A percentile compares a stretch with the other conserved stretches of the same genome.
Conservation (phyloP, 2,329 filamentous ascomycete genomes). For the Juglanconis oblonga region DNA sequence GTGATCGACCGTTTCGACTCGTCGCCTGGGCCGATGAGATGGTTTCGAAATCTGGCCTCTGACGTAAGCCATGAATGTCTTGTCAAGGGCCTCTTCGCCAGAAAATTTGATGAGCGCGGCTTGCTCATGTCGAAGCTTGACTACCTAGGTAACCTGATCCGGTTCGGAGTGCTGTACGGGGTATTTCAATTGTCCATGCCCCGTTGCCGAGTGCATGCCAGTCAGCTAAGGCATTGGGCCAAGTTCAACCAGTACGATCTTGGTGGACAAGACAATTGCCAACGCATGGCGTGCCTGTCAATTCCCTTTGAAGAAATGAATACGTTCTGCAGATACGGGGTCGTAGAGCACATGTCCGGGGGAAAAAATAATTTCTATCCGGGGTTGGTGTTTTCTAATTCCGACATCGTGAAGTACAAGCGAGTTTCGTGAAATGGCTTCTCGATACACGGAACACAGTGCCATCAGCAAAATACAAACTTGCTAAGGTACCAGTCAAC, state of each 20-base stretch:
- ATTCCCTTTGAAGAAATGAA: no score
- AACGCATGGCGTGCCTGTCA: no score
- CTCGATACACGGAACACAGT: constrained; percentile 12
- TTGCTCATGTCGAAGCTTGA: not conserved
- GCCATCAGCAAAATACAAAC: not conserved
- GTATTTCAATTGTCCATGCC: not conserved
- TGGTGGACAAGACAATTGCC: no score
- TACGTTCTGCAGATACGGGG: not conserved
- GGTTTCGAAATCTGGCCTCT: constrained; percentile 4
- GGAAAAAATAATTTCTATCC: not conserved
- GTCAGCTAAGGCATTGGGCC: no score
- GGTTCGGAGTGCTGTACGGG: not conserved
- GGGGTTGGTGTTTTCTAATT: not conserved
- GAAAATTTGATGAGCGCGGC: not conserved
- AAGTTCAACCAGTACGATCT: no score
- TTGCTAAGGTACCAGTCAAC: not conserved
- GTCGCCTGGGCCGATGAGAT: not conserved
- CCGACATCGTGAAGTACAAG: constrained; percentile 36
- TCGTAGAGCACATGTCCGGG: not conserved
- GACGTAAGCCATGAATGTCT: not conserved
- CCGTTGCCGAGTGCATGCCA: not conserved
- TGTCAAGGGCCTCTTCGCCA: not conserved
- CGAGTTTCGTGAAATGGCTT: constrained; percentile 35
- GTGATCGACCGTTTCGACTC: constrained; percentile 7
- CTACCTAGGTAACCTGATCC: not conserved